Conservation (phyloP, 2,329 filamentous ascomycete genomes). For the Periconia macrospinosa region DNA sequence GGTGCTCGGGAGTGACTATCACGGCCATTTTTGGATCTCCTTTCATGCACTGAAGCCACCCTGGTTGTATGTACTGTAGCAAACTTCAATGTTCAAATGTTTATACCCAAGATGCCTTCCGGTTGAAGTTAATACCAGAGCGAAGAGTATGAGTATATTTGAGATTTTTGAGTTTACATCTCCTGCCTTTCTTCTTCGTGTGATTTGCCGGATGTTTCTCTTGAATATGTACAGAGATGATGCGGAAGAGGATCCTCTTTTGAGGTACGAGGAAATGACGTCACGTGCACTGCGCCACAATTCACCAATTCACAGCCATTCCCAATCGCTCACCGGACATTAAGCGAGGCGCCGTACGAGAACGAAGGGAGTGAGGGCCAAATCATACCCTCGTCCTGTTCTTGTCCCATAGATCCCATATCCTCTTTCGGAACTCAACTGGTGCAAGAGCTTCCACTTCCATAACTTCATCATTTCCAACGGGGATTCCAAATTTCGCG, state of each 20-base stretch:
- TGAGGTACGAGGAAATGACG: conserved; percentile 5
- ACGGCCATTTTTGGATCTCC: conserved; percentile 21
- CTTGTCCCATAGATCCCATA: conserved; percentile 34
- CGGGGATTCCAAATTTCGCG: conserved; percentile 51
- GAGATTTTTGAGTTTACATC: too few relatives aligned
- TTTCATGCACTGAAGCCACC: background rate
- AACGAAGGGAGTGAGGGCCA: too few relatives aligned
- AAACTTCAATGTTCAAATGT: too few relatives aligned
- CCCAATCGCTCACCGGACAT: background rate
- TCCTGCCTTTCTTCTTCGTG: too few relatives aligned
- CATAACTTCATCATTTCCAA: conserved; percentile 23
- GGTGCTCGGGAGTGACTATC: conserved; percentile 8
- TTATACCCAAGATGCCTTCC: background rate
- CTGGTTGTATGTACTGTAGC: too few relatives aligned
- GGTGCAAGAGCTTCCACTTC: conserved; percentile 70
- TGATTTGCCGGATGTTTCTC: too few relatives aligned
- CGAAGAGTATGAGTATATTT: background rate
- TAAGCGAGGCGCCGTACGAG: too few relatives aligned
- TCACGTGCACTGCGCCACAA: conserved; percentile 23
- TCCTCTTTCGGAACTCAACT: conserved; percentile 64
- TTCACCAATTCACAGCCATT: conserved; percentile 24
- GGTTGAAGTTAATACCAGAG: background rate
- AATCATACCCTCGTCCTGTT: conserved; percentile 16
- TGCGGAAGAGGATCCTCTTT: background rate
- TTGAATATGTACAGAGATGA: background rate